Evolutionary conservation across 2,329 filamentous ascomycete genomes (phyloP).

Genomic region (Dryadomyces quercivorus): DNA sequence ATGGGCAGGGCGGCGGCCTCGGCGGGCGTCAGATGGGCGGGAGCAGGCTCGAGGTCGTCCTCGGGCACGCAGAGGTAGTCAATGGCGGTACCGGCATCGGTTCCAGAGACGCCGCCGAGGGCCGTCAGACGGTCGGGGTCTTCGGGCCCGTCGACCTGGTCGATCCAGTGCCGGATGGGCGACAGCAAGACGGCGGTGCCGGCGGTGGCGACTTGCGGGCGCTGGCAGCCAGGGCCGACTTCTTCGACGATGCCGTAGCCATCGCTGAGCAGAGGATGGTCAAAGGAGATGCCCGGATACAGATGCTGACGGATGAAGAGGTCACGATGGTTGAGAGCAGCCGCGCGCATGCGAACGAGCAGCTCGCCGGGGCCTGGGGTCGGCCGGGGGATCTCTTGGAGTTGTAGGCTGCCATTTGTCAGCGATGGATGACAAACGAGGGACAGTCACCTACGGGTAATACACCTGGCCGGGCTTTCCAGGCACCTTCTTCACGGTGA

Average conservation of each 20-base stretch:
- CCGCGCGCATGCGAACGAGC: constrained; percentile 63
- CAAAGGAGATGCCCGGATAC: constrained; percentile 76
- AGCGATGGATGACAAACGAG: neutral
- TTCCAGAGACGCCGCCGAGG: constrained; percentile 54
- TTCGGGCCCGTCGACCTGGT: constrained; percentile 63
- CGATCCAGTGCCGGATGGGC: constrained; percentile 67
- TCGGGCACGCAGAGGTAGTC: constrained; percentile 61
- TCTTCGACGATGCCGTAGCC: constrained; percentile 63
- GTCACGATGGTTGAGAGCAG: constrained; percentile 88
- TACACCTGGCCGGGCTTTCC: constrained; percentile 76
- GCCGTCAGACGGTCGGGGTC: constrained; percentile 44
- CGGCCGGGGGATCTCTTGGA: constrained; percentile 51
- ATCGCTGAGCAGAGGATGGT: constrained; percentile 68
- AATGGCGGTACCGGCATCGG: constrained; percentile 58
- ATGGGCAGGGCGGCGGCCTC: constrained; percentile 79
- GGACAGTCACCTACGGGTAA: constrained; percentile 47
- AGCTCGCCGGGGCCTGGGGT: constrained; percentile 55
- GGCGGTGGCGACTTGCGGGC: constrained; percentile 30
- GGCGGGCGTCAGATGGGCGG: constrained; percentile 54
- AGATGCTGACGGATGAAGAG: constrained; percentile 87
- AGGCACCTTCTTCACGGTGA: constrained; percentile 56
- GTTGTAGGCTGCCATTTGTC: constrained; percentile 33
- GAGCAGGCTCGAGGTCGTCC: constrained; percentile 63
- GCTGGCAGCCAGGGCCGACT: constrained; percentile 35
- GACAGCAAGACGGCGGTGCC: constrained; percentile 65